Evolutionary conservation across 257 asterid species (phyloP).

Genomic region (Jasminum sambac): DNA sequence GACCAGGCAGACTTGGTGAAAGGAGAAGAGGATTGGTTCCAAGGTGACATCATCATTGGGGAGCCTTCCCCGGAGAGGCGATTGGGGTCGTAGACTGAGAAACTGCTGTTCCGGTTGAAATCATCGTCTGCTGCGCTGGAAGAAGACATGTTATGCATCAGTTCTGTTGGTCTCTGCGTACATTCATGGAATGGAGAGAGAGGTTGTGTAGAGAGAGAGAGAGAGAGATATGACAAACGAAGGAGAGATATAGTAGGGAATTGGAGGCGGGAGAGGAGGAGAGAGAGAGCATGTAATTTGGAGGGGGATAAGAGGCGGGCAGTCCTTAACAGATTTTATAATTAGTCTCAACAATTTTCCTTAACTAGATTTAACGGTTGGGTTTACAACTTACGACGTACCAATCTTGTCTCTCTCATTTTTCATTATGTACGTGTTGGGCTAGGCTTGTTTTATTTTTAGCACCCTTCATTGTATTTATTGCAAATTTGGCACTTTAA

Average conservation of each 20-base stretch:
- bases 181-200: slow-evolving; percentile 15
- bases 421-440: too few species aligned
- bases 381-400: too few species aligned
- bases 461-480: too few species aligned
- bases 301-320: neutral
- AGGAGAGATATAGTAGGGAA: slow-evolving; percentile 38
- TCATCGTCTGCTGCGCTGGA: slow-evolving; percentile 36
- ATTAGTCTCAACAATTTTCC: too few species aligned
- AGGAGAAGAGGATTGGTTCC: slow-evolving; percentile 44
- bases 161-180: too few species aligned
- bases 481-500: too few species aligned
- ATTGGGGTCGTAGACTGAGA: slow-evolving; percentile 36
- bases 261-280: slow-evolving; percentile 14
- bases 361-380: too few species aligned
- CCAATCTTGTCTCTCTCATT: too few species aligned
- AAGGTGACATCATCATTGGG: slow-evolving; percentile 61
- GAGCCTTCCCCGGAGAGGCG: slow-evolving; percentile 47
- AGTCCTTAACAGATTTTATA: too few species aligned
- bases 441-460: too few species aligned
- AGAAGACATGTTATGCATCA: slow-evolving; percentile 32
- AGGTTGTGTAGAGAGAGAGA: neutral
- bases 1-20: slow-evolving; percentile 37
- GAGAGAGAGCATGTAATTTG: neutral
- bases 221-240: neutral
- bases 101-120: slow-evolving; percentile 31